Base-by-base conservation (phyloP, 768 basidiomycete genomes). In the Exsudoporus frostii region DNA sequence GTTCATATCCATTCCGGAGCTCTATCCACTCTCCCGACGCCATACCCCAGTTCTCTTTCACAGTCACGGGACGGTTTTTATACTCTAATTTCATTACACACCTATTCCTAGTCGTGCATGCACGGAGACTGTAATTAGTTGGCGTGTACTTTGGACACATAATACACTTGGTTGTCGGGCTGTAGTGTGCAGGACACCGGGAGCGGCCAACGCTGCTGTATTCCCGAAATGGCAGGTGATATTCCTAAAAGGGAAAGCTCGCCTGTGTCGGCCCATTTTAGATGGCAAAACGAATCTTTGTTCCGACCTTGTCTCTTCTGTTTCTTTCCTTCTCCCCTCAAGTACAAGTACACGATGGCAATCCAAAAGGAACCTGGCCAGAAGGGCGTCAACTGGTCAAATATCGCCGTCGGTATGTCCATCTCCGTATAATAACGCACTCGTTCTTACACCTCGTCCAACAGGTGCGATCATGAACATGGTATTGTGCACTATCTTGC, bases 381-480 rank as follows among this genome's bases (percentile, higher is more conserved):
- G 72, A 93, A 94, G 74, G 90, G 90, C 66, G 76, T 92, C 61
- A 92, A 79, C 76, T 95, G 90, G 91, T 91, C 90, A 63, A 95
- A 94, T 75, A 94, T 95, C 75, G 92, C 91, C 59, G 87, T 96
- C 70, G 92, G 92, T 92, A 68, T 63, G 90, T 72, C 22, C 58
- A 41, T 58, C 45, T 61, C 41, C 54, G 10, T 30, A 55, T 60
- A 61, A 59, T 49, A 10, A 44, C 56, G 55, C 20, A 5, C 48
- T 45, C 69, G 29, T 64, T 60, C 56, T 62, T 22, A 62, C 50
- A 42, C 32, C 15, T 48, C 53, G 34, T 54, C 30, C 47, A 38
- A 53, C 59, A 93, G 94, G 95, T 74, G 95, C 77, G 55, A 92
- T 97, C 67, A 98, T 98, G 96, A 98, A 98, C 80, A 90, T 99